Evolutionary conservation across 2,329 filamentous ascomycete species (phyloP), one percentile per base, ranked within the genome.

Genomic region (Arthrobotrys sphaeroides): DNA sequence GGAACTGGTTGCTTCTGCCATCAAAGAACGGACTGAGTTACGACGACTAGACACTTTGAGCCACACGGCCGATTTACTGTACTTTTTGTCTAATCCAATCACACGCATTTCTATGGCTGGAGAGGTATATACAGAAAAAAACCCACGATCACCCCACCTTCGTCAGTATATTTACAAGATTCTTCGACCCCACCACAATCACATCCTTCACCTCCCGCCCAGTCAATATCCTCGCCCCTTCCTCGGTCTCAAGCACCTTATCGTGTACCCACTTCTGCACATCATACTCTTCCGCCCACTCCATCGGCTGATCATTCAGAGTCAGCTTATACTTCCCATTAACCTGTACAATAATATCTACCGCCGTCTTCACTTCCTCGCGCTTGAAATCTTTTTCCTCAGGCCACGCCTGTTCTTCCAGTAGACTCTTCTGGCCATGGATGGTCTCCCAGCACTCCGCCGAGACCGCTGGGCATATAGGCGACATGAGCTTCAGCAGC

Each of bases 391-490:
- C 77, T 84, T 80, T 66, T 85, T 78, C 53, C 85, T 85, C 24
- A 84, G 85, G 77, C 90, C 88, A 1, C 83, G 80, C 0, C 78
- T 80, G 0, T 91, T 91, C 84, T 0, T 82, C 80, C 59, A 87
- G 85, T 79, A 24, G 31, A 73, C 20, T 60, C 64, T 33, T 81
- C 78, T 40, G 78, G 65, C 78, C 86, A 86, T 83, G 81, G 2
- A 94, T 84, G 1, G 87, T 79, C 76, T 87, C 85, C 91, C 91
- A 96, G 81, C 89, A 91, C 83, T 96, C 92, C 78, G 94, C 92
- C 0, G 92, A 87, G 73, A 95, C 88, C 0, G 91, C 91, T 0
- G 93, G 93, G 0, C 91, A 88, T 61, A 96, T 88, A 2, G 93
- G 93, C 0, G 92, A 91, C 78, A 94, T 84, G 84, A 96, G 88